Base-by-base conservation (phyloP, 2,329 filamentous ascomycete species). In the Penicillium paneum region DNA sequence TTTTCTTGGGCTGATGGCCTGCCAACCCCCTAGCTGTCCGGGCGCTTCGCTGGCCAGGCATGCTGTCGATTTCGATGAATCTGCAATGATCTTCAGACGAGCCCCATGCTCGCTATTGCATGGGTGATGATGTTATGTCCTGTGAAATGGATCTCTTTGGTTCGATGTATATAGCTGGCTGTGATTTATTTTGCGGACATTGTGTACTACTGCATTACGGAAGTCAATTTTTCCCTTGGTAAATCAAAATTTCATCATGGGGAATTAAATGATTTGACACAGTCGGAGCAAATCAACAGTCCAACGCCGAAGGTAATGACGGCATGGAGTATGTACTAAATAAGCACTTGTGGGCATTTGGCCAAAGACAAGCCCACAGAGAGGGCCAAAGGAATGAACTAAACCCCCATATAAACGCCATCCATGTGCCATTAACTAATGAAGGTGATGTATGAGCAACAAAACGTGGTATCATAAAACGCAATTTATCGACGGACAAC, bases 391-490 rank as follows among this genome's bases (percentile, higher is more conserved):
- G 38, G 38, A 38, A 54, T 11, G 17, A 34, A 28, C 7, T 12
- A 49, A 4, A 24, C 3, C 21, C 11, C 29, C 31, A 17, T 38
- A 10, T 42, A 8, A 49, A 49, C 51, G 40, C 46, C 39, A 38
- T 29, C 34, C 12, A 34, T 54, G 46, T 6, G 28, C 39, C 17
- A 28, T 17, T 38, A 28, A 49, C 43, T 43, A 54, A 50, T 54
- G 52, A 50, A 54, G 10, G 45, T 50, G 39, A 31, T 39, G 41
- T 54, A 34, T 34, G 32, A 32, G 26, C 32, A 50, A 49, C 26
- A 41, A 50, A 12, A 44, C 39, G 15, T 54, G 52, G 52, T 54
- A 54, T 50, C 52, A 54, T 40, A 50, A 52, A 48, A 48, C 21
- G 34, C 42, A 41, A 41, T 36, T 11, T 44, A n/a, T 35, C 43